These are phyloP conservation scores for Trypanosoma conorhini DNA, from an alignment of 208 protist genomes.

Conservation along the genomic window DNA sequence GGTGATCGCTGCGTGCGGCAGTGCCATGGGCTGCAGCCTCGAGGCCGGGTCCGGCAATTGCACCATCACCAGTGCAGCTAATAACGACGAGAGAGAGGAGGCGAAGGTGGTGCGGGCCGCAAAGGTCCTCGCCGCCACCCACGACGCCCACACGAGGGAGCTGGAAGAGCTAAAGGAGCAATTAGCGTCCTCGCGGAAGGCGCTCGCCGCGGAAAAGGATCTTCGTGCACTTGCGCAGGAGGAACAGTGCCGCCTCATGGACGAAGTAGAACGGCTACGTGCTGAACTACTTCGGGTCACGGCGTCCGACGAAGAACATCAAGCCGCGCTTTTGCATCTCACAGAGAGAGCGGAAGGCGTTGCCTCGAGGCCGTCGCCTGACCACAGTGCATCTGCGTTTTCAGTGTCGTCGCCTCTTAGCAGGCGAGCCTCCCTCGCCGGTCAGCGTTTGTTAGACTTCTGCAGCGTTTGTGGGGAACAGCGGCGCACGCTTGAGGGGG, in stretches of 20 bases:
- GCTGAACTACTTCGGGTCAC: background rate
- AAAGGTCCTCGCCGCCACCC: background rate
- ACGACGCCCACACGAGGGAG: background rate
- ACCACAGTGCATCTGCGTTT: background rate
- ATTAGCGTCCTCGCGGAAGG: background rate
- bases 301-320: background rate
- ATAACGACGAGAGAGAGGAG: background rate
- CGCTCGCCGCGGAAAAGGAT: background rate
- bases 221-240: background rate
- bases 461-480: background rate
- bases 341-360: background rate
- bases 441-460: background rate
- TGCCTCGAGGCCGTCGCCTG: background rate
- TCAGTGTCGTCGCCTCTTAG: constrained; percentile 5
- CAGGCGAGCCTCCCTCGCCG: background rate
- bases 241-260: background rate
- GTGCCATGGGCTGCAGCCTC: constrained; percentile 5
- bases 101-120: background rate
- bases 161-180: constrained; percentile 5
- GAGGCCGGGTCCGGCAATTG: background rate
- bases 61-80: background rate
- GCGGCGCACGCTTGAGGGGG: background rate
- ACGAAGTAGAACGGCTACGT: constrained; percentile 1
- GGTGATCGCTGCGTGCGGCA: constrained; percentile 1
- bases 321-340: constrained; percentile 1